phyloP scores from a whole-genome alignment of 2,329 filamentous ascomycete genomes.

The Leptographium lundbergii region DNA sequence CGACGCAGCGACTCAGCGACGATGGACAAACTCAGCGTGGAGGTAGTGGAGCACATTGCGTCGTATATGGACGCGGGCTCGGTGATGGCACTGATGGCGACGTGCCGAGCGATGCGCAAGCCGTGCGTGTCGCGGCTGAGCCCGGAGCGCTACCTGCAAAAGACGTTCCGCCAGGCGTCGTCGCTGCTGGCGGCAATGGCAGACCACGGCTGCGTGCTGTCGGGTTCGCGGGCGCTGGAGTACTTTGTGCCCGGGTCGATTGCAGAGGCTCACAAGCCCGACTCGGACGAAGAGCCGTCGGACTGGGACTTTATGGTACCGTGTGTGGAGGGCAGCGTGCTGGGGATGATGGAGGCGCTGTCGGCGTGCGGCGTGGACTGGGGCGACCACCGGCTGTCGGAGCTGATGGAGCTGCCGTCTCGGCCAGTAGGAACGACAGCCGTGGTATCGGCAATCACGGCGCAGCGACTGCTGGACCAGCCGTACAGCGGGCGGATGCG shows the following conservation, averaged over 20 bases:
- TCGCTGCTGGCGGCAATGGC: constrained; percentile 9
- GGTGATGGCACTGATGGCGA: not conserved
- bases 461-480: not conserved
- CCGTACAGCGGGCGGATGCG: not conserved
- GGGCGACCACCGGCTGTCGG: constrained; percentile 1
- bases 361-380: constrained; percentile 5
- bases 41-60: constrained; percentile 7
- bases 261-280: not conserved
- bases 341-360: constrained; percentile 11
- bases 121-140: constrained; percentile 5
- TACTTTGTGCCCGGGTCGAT: constrained; percentile 10
- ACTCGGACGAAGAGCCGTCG: not conserved
- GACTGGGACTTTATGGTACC: constrained; percentile 12
- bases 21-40: constrained; percentile 10
- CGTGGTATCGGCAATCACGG: not conserved
- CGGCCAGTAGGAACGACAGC: not conserved
- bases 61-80: constrained; percentile 3
- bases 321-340: constrained; percentile 1
- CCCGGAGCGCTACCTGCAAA: constrained; percentile 5
- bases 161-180: constrained; percentile 2
- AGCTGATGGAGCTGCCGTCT: not conserved
- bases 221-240: constrained; percentile 9
- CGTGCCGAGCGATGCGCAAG: not conserved
- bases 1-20: not conserved
- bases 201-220: constrained; percentile 8